Evolutionary conservation across 768 basidiomycete genomes (phyloP), one percentile per base, ranked within the genome.

Genomic region (Thelephora ganbajun): DNA sequence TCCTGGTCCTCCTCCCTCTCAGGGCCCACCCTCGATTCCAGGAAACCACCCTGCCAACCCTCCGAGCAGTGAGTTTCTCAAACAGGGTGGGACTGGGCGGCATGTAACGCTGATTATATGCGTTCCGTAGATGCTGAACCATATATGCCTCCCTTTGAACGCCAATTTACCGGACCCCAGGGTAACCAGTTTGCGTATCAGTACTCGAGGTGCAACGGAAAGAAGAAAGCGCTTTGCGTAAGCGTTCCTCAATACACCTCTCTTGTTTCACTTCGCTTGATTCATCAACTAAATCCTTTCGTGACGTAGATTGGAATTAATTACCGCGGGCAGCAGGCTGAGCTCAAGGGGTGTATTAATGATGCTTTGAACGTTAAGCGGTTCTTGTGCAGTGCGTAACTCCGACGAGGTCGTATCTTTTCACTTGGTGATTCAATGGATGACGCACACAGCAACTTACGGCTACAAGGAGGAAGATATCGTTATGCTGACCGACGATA

Each of bases 341-440:
- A 67, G 46, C 59, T 78, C 18, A 58, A 59, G 20, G 77, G 77
- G 3, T 80, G 78, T 54, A 76, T 77, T 59, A 79, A 79, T 54
- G 78, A 80, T 51, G 77, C 72, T 0, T 58, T 61, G 33, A 80
- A 78, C 55, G 64, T 79, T 19, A 56, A 68, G 46, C 59, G 65
- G 13, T 79, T 79, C 66, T 53, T 75, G 33, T 63, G 61, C 51
- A 48, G 68, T 67, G 49, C 30, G 61, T 57, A 33, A 51, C 16
- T 44, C 19, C 26, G 20, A 16, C 43, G 33, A 30, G 26, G 26
- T 30, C 26, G 4, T 30, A 30, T 30, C 26, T 44, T 11, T 4
- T 9, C 6, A 19, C 35, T 30, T 35, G n/a, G n/a, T 18, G 26
- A 23, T 6, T 26, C 7, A 22, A 18, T 33, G 35, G 20, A 34